These are phyloP conservation scores for Mycena pura DNA, from an alignment of 768 basidiomycete genomes.

Conservation along the genomic window DNA sequence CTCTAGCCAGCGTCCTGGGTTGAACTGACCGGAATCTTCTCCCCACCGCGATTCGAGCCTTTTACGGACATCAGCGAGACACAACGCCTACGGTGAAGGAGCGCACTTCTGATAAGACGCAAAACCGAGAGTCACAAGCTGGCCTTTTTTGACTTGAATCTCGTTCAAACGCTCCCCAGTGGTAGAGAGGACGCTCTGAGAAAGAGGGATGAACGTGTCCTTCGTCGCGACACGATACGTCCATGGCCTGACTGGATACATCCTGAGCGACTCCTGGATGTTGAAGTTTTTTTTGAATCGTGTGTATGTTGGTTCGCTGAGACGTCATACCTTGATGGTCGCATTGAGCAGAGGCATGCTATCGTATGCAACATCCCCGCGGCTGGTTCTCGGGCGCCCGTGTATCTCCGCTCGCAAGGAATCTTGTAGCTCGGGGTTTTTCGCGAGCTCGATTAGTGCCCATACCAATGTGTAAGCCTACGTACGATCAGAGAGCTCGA, in stretches of 20 bases:
- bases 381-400: conserved; percentile 7
- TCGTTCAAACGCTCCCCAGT: conserved; percentile 41
- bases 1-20: conserved; percentile 44
- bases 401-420: conserved; percentile 42
- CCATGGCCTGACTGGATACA: conserved; percentile 40
- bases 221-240: conserved; percentile 39
- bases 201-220: conserved; percentile 53
- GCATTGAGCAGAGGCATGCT: conserved; percentile 22
- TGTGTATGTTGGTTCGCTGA: conserved; percentile 8
- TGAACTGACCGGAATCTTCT: conserved; percentile 42
- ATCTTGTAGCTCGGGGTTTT: conserved; percentile 38
- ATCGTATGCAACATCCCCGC: conserved; percentile 17
- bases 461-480: conserved; percentile 22
- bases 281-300: conserved; percentile 5
- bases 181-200: conserved; percentile 41
- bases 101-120: conserved; percentile 45
- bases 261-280: conserved; percentile 38
- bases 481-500: conserved; percentile 12
- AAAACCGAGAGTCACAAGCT: conserved; percentile 41
- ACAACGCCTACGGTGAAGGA: conserved; percentile 26
- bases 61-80: conserved; percentile 24
- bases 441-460: conserved; percentile 37
- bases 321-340: conserved; percentile 18
- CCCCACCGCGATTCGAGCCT: conserved; percentile 42
- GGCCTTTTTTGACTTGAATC: conserved; percentile 43